Evolutionary conservation across 164 flowering plant genomes (phyloP).

Genomic region (Vitis vinifera): DNA sequence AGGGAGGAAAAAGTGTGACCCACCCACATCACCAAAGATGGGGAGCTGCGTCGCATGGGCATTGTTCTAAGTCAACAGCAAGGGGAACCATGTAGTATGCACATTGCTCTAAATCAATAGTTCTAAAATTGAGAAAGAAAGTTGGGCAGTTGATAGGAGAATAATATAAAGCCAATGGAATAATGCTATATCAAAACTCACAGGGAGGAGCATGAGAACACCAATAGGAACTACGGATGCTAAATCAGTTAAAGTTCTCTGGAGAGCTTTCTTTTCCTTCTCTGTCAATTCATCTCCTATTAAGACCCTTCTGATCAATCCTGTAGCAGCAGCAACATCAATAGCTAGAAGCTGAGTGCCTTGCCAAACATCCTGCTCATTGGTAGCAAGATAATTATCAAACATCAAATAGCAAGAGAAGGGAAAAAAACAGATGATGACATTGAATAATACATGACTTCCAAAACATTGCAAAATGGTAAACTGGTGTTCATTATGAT

Average conservation of each 20-base stretch:
- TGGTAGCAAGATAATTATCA: conserved; percentile 7
- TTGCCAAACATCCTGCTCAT: conserved; percentile 88
- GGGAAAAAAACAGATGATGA: neutral
- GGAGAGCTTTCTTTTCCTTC: conserved; percentile 80
- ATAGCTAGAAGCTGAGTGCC: conserved; percentile 96
- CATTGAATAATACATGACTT: neutral
- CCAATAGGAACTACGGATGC: conserved; percentile 98
- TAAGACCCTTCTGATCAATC: conserved; percentile 61
- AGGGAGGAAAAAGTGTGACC: too few relatives aligned
- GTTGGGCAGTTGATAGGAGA: too few relatives aligned
- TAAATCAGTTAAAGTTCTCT: conserved; percentile 83
- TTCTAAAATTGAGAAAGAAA: too few relatives aligned
- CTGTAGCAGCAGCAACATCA: conserved; percentile 83
- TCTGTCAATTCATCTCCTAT: conserved; percentile 88
- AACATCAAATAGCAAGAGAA: conserved; percentile 1
- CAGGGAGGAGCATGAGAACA: conserved; percentile 96
- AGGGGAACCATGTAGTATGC: neutral
- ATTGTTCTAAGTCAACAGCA: neutral
- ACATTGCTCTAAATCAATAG: too few relatives aligned
- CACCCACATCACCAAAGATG: too few relatives aligned
- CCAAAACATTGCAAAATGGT: too few relatives aligned
- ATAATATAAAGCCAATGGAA: too few relatives aligned
- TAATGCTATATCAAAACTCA: conserved; percentile 35
- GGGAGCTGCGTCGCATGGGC: too few relatives aligned
- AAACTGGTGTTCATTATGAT: too few relatives aligned